Evolutionary conservation across 2,329 filamentous ascomycete species (phyloP), one percentile per base, ranked within the genome.

Genomic region (Conoideocrella luteorostrata): DNA sequence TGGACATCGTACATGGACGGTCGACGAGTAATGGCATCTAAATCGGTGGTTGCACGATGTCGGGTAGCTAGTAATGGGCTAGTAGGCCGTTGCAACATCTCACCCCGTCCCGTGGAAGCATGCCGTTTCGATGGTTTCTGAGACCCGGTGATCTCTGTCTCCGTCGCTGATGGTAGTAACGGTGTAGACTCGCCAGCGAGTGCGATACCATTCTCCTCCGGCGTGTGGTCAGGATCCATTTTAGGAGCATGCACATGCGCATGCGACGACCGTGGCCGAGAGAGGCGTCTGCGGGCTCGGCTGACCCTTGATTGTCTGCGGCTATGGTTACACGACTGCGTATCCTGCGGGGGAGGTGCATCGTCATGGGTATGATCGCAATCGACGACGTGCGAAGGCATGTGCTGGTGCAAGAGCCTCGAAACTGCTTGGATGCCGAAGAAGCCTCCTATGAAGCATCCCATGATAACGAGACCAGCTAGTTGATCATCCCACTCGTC

Each of bases 321-420:
- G 35, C 43, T 44, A 17, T 53, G 52, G 28, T 52, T 50, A 22
- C 54, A 54, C 15, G 52, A 46, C 33, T 52, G 48, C 18, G 41
- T 44, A 28, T 63, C 57, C 13, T 61, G 61, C 18, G 39, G n/a
- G 21, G 49, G 49, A 4, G 55, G 57, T 48, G 72, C 66, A 17
- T 81, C 81, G 11, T 78, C 72, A 55, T 90, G 85, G 35, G 73
- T 77, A 56, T 89, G 85, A 50, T 88, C 84, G 63, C 87, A 93
- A 58, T 87, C 84, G 43, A 90, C 85, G 5, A 89, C 82, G 53
- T 88, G 84, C 15, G 86, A 86, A 6, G 87, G 86, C 58, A 90
- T 81, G 52, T 81, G 79, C 28, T 75, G 77, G 57, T 93, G 87
- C 44, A 90, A 67, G 21, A 88, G 60, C 39, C 84, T 75, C 7